Evolutionary conservation across 768 basidiomycete species (phyloP).

Genomic region (Phaffia australis): DNA sequence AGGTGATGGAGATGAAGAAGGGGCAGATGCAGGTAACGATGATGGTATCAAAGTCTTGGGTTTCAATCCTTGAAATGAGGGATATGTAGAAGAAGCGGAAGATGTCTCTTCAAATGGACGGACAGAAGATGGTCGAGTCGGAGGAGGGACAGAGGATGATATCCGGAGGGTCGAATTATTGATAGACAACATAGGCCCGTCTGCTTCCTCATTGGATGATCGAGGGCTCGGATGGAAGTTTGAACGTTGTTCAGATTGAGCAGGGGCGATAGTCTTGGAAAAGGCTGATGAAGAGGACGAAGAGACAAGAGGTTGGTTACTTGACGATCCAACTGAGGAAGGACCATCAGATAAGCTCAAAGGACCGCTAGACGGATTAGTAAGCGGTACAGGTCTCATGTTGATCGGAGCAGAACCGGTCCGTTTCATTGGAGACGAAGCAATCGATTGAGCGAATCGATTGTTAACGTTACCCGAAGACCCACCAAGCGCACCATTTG

Average conservation of each 20-base stretch:
- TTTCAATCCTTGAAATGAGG: too few species aligned
- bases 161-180: too few species aligned
- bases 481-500: background rate
- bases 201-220: background rate
- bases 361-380: too few species aligned
- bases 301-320: background rate
- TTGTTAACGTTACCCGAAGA: background rate
- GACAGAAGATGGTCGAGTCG: background rate
- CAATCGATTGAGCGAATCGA: background rate
- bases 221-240: background rate
- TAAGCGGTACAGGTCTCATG: slow-evolving; percentile 6
- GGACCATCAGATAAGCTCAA: background rate
- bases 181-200: background rate
- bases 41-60: background rate
- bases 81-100: too few species aligned
- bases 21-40: background rate
- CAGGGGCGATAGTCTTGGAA: background rate
- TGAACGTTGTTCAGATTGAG: background rate
- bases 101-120: too few species aligned
- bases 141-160: slow-evolving; percentile 3
- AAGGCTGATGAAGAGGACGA: background rate
- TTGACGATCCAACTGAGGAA: background rate
- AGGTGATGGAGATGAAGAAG: background rate
- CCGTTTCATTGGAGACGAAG: background rate
- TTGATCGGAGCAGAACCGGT: background rate